phyloP scores from a whole-genome alignment of 1,284 basidiomycete genomes.

The Macrocystidia cucumis region DNA sequence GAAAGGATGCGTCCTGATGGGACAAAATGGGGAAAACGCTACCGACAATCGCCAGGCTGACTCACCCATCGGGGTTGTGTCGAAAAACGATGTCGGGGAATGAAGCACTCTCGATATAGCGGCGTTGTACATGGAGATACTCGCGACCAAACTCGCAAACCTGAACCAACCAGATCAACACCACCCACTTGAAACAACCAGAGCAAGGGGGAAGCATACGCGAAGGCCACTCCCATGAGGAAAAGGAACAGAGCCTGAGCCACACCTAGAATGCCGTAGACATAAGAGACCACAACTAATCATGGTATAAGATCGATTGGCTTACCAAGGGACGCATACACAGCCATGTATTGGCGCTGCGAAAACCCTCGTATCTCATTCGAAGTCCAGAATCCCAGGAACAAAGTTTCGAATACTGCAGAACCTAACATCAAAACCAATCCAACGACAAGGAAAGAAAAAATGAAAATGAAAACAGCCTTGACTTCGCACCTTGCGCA shows the following conservation, averaged over 20 bases:
- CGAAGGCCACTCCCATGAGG: conserved; percentile 42
- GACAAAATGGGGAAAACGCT: background rate
- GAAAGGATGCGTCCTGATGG: conserved; percentile 46
- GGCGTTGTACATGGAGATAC: conserved; percentile 51
- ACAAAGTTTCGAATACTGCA: conserved; percentile 35
- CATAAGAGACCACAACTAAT: background rate
- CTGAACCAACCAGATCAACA: conserved; percentile 29
- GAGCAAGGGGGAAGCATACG: conserved; percentile 24
- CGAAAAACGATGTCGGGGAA: conserved; percentile 75
- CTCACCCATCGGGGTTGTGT: conserved; percentile 73
- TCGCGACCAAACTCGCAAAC: conserved; percentile 48
- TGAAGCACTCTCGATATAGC: conserved; percentile 49
- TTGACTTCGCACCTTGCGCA: conserved; percentile 24
- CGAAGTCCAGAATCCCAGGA: conserved; percentile 42
- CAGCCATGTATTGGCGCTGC: conserved; percentile 58
- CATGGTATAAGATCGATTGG: conserved; percentile 1
- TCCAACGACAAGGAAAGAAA: too few species aligned
- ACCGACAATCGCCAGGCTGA: conserved; percentile 13
- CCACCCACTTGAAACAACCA: background rate
- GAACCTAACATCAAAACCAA: background rate
- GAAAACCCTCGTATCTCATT: conserved; percentile 37
- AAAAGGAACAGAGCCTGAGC: conserved; percentile 51
- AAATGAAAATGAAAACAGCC: background rate
- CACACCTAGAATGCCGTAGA: conserved; percentile 17
- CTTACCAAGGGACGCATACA: conserved; percentile 57